Conservation (phyloP, 164 flowering plant species). For the Paratinospora sagittata region DNA sequence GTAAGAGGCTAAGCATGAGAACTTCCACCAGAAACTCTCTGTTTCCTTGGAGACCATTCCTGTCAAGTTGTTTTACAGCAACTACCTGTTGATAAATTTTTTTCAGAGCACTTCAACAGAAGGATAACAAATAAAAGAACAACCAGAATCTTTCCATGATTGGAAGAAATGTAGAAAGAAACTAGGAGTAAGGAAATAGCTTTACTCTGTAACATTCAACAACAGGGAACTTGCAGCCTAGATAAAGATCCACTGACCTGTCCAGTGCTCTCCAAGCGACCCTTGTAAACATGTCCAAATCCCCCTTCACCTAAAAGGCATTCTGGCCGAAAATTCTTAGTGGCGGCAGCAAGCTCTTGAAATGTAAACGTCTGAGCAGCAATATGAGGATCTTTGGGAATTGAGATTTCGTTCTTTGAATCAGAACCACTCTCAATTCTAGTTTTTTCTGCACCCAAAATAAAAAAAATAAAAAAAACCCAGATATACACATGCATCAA, state of each 20-base stretch:
- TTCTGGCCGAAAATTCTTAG: slow-evolving; percentile 73
- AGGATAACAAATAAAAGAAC: background rate
- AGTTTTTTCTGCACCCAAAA: slow-evolving; percentile 44
- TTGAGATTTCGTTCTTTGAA: slow-evolving; percentile 43
- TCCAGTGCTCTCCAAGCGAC: slow-evolving; percentile 70
- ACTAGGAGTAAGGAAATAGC: background rate
- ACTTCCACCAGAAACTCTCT: too few relatives aligned
- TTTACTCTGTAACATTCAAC: background rate
- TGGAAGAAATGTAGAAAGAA: background rate
- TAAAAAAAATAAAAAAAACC: too few relatives aligned
- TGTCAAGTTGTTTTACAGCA: slow-evolving; percentile 85
- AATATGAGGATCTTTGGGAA: slow-evolving; percentile 62
- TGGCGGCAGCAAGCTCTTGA: slow-evolving; percentile 74
- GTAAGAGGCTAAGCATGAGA: too few relatives aligned
- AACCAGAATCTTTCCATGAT: background rate
- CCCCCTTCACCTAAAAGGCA: slow-evolving; percentile 82
- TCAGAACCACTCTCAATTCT: slow-evolving; percentile 48
- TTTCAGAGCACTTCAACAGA: background rate
- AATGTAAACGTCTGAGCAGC: slow-evolving; percentile 85
- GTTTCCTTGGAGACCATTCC: slow-evolving; percentile 90
- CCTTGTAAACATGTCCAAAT: slow-evolving; percentile 85
- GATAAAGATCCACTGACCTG: slow-evolving; percentile 37
- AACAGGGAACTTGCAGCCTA: background rate
- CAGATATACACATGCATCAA: background rate
- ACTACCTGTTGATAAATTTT: slow-evolving; percentile 54